Evolutionary conservation across 371 early-diverging fungal species (phyloP).

Genomic region (Conidiobolus incongruus): DNA sequence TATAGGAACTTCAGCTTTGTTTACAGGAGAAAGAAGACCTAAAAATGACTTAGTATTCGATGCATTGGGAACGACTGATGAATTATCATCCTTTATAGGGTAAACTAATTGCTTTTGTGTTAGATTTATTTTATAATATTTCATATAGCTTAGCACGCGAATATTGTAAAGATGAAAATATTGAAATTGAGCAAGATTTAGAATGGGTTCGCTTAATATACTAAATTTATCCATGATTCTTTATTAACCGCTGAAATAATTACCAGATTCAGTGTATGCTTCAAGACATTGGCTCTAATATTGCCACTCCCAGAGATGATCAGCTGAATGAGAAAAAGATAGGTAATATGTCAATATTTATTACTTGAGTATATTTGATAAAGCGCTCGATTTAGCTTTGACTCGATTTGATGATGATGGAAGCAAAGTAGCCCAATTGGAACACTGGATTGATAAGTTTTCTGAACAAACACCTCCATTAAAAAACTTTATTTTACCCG

Average conservation of each 20-base stretch:
- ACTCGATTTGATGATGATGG: slow-evolving; percentile 58
- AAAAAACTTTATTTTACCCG: slow-evolving; percentile 70
- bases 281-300: slow-evolving; percentile 73
- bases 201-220: slow-evolving; percentile 23
- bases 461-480: slow-evolving; percentile 48
- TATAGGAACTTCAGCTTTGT: slow-evolving; percentile 66
- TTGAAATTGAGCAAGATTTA: slow-evolving; percentile 25
- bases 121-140: too few relatives aligned
- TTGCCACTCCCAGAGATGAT: slow-evolving; percentile 65
- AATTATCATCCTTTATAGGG: slow-evolving; percentile 38
- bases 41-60: slow-evolving; percentile 81
- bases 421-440: slow-evolving; percentile 30
- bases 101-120: slow-evolving; percentile 4
- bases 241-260: too few relatives aligned
- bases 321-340: slow-evolving; percentile 21
- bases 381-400: slow-evolving; percentile 18
- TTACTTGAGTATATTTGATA: too few relatives aligned
- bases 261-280: slow-evolving; percentile 75
- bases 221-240: too few relatives aligned
- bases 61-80: slow-evolving; percentile 68
- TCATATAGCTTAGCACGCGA: slow-evolving; percentile 35
- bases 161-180: slow-evolving; percentile 28
- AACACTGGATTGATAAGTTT: slow-evolving; percentile 66
- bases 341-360: too few relatives aligned
- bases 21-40: slow-evolving; percentile 65